Percentiles rank a stretch among this genome's conserved stretches.
phyloP scores from a whole-genome alignment of 2,329 filamentous ascomycete genomes.

The Sporothrix euskadiensis region DNA sequence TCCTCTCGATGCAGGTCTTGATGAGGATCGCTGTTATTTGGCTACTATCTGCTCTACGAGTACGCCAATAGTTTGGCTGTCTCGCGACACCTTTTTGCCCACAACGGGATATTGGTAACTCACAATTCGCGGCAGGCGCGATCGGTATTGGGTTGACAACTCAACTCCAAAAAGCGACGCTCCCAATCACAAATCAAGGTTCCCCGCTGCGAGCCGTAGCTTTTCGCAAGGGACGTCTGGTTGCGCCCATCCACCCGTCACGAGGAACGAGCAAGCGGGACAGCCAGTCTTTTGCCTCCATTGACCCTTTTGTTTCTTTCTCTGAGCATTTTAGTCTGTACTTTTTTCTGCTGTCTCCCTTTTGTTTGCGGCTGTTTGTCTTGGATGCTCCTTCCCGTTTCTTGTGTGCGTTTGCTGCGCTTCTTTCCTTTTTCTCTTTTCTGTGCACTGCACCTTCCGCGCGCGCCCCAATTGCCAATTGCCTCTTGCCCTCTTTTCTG shows the following conservation, averaged over 20 bases:
- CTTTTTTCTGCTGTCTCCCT: neutral
- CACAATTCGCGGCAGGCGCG: neutral
- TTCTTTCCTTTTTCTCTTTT: neutral
- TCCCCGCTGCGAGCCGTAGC: slow-evolving; percentile 5
- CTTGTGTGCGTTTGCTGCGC: neutral
- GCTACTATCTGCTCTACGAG: neutral
- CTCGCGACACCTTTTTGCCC: neutral
- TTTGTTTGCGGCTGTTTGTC: slow-evolving; percentile 10
- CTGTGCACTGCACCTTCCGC: neutral
- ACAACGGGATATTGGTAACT: neutral
- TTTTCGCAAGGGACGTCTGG: neutral
- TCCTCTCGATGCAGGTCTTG: slow-evolving; percentile 9
- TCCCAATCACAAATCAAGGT: neutral
- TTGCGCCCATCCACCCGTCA: slow-evolving; percentile 6
- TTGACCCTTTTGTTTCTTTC: neutral
- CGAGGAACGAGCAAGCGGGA: neutral
- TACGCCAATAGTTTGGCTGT: neutral
- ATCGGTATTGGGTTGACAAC: neutral
- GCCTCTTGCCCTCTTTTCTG: neutral
- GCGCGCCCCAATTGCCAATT: neutral
- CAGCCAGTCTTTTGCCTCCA: neutral
- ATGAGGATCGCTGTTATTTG: slow-evolving; percentile 19
- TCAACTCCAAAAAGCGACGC: neutral
- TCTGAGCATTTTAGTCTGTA: neutral
- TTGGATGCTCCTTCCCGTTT: slow-evolving; percentile 3